A percentile compares a stretch with the other conserved stretches of the same genome.
Evolutionary conservation across 208 protist genomes (phyloP).

Genomic region (Lotmaria passim): DNA sequence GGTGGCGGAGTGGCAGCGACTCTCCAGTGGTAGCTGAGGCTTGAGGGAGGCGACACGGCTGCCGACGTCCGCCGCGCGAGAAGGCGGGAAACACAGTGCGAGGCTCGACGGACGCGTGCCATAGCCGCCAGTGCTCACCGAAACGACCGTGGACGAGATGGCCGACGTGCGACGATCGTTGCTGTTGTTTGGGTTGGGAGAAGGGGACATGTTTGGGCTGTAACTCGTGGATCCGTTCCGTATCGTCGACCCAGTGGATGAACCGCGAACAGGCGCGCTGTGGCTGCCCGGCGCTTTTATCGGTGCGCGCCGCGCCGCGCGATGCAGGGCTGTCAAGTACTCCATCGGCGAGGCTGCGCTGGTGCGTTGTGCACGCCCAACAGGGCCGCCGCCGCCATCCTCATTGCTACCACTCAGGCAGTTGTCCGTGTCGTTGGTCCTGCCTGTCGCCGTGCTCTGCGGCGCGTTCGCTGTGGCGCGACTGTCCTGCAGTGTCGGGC

Average conservation of each 20-base stretch:
- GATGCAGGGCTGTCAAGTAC: neutral
- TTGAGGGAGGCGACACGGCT: neutral
- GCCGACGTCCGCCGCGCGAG: neutral
- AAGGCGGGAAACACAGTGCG: neutral
- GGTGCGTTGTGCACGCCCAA: too few relatives aligned
- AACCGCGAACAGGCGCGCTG: neutral
- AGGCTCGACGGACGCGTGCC: slow-evolving; percentile 2
- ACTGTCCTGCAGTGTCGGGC: neutral
- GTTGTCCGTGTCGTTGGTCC: neutral
- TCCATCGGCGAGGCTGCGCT: neutral
- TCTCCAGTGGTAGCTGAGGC: neutral
- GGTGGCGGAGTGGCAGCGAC: neutral
- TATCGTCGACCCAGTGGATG: neutral
- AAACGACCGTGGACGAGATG: neutral
- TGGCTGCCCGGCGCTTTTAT: slow-evolving; percentile 8
- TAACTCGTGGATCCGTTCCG: neutral
- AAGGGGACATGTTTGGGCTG: neutral
- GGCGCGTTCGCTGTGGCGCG: neutral
- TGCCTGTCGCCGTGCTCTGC: neutral
- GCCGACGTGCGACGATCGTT: neutral
- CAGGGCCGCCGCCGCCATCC: too few relatives aligned
- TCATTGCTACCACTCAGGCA: neutral
- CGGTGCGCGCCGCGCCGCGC: neutral
- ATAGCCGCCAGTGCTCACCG: slow-evolving; percentile 4
- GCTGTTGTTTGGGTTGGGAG: neutral